Evolutionary conservation across 768 basidiomycete genomes (phyloP).

Genomic region (Mycena epipterygia): DNA sequence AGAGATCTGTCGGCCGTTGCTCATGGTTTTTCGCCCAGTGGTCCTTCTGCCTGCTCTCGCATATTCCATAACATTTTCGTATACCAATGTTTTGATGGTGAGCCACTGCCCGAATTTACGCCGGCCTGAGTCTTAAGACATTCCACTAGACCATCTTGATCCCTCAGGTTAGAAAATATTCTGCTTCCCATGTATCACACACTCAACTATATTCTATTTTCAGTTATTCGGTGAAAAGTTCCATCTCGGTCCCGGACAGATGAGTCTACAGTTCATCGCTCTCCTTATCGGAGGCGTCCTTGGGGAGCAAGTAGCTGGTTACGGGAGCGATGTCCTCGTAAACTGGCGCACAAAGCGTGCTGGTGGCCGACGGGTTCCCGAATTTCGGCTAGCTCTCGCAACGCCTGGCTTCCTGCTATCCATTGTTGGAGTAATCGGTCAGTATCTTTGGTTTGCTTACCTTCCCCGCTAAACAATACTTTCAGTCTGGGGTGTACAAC

Average conservation of each 20-base stretch:
- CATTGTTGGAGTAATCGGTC: neutral
- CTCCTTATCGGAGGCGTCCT: slow-evolving; percentile 8
- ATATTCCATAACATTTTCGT: neutral
- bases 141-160: neutral
- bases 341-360: slow-evolving; percentile 1
- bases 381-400: slow-evolving; percentile 23
- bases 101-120: slow-evolving; percentile 48
- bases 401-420: slow-evolving; percentile 37
- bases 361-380: neutral
- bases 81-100: neutral
- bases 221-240: slow-evolving; percentile 2
- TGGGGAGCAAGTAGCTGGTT: neutral
- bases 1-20: neutral
- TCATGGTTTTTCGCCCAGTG: neutral
- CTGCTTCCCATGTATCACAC: neutral
- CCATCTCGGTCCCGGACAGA: neutral
- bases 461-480: neutral
- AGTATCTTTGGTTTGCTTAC: neutral
- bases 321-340: neutral
- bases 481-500: slow-evolving; percentile 5
- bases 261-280: slow-evolving; percentile 1
- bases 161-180: neutral
- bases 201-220: neutral
- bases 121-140: neutral
- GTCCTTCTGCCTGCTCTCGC: neutral